A percentile compares a stretch with the other conserved stretches of the same genome.
These are phyloP conservation scores for Exserohilum rostratum DNA, from an alignment of 2,329 filamentous ascomycete species.

Conservation along the genomic window DNA sequence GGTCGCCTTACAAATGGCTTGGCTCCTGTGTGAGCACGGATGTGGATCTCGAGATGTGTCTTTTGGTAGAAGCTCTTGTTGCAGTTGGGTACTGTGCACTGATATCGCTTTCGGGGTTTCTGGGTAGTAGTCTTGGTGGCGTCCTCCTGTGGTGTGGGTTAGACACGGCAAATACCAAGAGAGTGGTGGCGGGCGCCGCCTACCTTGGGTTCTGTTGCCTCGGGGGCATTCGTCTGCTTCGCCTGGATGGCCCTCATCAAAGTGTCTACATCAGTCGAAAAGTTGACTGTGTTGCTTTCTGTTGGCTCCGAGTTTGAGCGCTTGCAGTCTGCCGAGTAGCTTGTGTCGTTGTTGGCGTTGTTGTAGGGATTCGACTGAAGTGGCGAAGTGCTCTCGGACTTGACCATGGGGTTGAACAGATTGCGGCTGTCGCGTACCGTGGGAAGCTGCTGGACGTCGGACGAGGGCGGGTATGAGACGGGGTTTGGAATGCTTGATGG, in stretches of 20 bases:
- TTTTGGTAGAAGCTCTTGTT: constrained; percentile 86
- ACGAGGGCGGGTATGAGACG: constrained; percentile 32
- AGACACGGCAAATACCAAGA: not conserved
- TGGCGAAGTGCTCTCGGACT: constrained; percentile 52
- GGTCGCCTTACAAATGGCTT: constrained; percentile 78
- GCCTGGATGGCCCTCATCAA: constrained; percentile 88
- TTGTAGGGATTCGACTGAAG: constrained; percentile 50
- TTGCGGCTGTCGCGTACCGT: constrained; percentile 38
- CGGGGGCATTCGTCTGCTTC: constrained; percentile 57
- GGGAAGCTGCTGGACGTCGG: constrained; percentile 32
- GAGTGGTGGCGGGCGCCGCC: constrained; percentile 18
- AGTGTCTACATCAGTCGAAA: constrained; percentile 82
- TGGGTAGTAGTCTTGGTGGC: constrained; percentile 34
- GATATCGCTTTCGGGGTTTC: constrained; percentile 68
- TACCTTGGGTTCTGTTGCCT: constrained; percentile 40
- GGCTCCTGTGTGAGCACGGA: constrained; percentile 83
- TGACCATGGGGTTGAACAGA: constrained; percentile 48
- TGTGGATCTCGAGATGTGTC: constrained; percentile 91
- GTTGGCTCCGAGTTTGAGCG: constrained; percentile 53
- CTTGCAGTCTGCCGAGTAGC: constrained; percentile 50
- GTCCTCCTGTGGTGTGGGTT: constrained; percentile 26
- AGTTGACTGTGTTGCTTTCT: constrained; percentile 60
- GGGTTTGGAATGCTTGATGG: constrained; percentile 32
- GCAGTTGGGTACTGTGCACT: constrained; percentile 76
- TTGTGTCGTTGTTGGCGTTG: constrained; percentile 45